phyloP scores from a whole-genome alignment of 768 basidiomycete species.

The Collybia sordida region DNA sequence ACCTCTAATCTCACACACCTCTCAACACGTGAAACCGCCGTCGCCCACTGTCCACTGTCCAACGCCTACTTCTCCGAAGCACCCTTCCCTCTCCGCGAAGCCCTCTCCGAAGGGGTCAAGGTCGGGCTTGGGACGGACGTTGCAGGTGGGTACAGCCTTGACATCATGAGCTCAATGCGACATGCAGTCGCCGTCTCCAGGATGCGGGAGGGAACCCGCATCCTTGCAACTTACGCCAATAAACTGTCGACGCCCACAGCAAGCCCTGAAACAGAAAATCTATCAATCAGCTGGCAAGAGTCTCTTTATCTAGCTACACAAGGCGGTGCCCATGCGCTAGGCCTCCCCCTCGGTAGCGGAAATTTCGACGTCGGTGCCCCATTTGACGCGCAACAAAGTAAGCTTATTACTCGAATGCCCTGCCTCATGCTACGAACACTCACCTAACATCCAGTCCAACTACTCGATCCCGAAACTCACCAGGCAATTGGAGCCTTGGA shows the following conservation, averaged over 20 bases:
- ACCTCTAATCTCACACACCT: slow-evolving; percentile 50
- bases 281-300: slow-evolving; percentile 80
- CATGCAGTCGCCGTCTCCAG: slow-evolving; percentile 72
- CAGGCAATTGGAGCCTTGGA: slow-evolving; percentile 66
- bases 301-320: slow-evolving; percentile 77
- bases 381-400: slow-evolving; percentile 78
- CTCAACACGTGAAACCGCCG: slow-evolving; percentile 47
- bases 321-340: slow-evolving; percentile 74
- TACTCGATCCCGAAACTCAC: slow-evolving; percentile 40
- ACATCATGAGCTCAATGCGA: slow-evolving; percentile 80
- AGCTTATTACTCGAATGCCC: slow-evolving; percentile 20
- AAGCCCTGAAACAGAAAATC: slow-evolving; percentile 9
- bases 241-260: slow-evolving; percentile 3
- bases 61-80: slow-evolving; percentile 84
- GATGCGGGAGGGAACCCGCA: slow-evolving; percentile 56
- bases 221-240: slow-evolving; percentile 18
- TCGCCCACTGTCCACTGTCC: slow-evolving; percentile 89
- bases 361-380: slow-evolving; percentile 58
- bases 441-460: slow-evolving; percentile 33
- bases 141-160: slow-evolving; percentile 81
- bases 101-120: slow-evolving; percentile 57
- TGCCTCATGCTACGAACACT: not conserved
- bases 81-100: slow-evolving; percentile 71
- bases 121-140: slow-evolving; percentile 86
- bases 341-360: slow-evolving; percentile 46